Conservation (phyloP, 1,284 basidiomycete genomes). For the Ustilago tritici region DNA sequence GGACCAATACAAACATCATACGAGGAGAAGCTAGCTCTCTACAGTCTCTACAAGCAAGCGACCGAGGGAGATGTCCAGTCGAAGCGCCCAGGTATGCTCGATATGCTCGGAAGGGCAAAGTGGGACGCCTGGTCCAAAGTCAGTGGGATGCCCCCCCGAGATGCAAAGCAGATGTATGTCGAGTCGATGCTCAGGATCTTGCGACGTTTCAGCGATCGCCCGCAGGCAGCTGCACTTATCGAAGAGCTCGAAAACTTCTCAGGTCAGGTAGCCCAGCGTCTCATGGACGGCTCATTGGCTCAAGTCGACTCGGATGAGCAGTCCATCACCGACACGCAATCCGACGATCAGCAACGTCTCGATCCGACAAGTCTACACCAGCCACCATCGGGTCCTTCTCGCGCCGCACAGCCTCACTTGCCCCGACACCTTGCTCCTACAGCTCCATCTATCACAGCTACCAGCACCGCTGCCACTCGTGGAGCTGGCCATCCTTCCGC, state of each 20-base stretch:
- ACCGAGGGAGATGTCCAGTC: conserved; percentile 86
- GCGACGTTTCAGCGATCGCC: conserved; percentile 84
- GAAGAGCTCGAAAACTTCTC: conserved; percentile 85
- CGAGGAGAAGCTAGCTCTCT: conserved; percentile 94
- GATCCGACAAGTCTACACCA: conserved; percentile 37
- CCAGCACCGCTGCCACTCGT: conserved; percentile 50
- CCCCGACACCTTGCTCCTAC: conserved; percentile 36
- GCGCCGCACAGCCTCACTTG: conserved; percentile 12
- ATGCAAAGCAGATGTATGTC: conserved; percentile 91
- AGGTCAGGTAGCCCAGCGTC: conserved; percentile 77
- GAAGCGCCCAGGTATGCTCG: conserved; percentile 85
- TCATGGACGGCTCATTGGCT: conserved; percentile 71
- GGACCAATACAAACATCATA: conserved; percentile 96
- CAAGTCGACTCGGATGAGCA: conserved; percentile 45
- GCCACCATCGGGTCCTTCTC: conserved; percentile 18
- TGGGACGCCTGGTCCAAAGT: conserved; percentile 98
- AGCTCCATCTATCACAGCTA: conserved; percentile 39
- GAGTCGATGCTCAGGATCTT: conserved; percentile 86
- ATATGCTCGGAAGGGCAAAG: conserved; percentile 93
- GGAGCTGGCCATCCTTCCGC: conserved; percentile 32
- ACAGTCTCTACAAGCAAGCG: conserved; percentile 75
- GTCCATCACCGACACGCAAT: conserved; percentile 32
- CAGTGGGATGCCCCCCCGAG: conserved; percentile 80
- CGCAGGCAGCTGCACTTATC: conserved; percentile 80
- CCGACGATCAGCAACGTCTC: conserved; percentile 45